Evolutionary conservation across 106 monocot species (phyloP).

Genomic region (Ottelia alismoides): DNA sequence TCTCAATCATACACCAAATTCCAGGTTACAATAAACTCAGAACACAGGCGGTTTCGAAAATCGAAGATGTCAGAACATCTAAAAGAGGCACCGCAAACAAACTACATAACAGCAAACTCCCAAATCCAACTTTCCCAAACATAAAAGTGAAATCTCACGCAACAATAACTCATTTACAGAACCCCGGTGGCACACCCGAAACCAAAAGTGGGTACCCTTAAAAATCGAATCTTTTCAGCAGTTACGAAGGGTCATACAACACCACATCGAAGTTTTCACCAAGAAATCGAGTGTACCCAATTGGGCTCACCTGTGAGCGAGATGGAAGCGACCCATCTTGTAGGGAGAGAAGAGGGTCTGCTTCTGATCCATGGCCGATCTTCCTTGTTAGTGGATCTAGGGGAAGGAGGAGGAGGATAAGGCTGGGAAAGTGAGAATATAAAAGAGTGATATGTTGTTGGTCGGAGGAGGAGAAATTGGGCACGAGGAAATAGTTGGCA

Average conservation of each 20-base stretch:
- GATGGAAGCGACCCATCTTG: slow-evolving; percentile 10
- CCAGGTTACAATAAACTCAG: too few species aligned
- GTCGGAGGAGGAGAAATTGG: too few species aligned
- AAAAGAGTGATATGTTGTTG: too few species aligned
- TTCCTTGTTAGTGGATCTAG: too few species aligned
- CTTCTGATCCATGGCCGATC: background rate
- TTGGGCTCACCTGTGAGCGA: slow-evolving; percentile 12
- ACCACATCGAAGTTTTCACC: too few species aligned
- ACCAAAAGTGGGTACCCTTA: too few species aligned
- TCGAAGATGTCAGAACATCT: background rate
- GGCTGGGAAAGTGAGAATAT: too few species aligned
- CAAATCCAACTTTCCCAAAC: background rate
- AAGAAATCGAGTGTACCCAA: background rate
- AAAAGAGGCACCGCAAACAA: background rate
- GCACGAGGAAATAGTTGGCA: too few species aligned
- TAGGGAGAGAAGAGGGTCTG: slow-evolving; percentile 13
- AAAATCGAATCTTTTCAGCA: background rate
- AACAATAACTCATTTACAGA: background rate
- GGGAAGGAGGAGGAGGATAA: too few species aligned
- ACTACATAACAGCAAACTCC: background rate
- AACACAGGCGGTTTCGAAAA: background rate
- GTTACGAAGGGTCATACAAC: background rate
- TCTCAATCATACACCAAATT: too few species aligned
- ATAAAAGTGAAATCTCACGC: background rate
- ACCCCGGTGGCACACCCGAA: background rate